Evolutionary conservation across 305 asterid genomes (phyloP).

Genomic region (Salvia sclarea): DNA sequence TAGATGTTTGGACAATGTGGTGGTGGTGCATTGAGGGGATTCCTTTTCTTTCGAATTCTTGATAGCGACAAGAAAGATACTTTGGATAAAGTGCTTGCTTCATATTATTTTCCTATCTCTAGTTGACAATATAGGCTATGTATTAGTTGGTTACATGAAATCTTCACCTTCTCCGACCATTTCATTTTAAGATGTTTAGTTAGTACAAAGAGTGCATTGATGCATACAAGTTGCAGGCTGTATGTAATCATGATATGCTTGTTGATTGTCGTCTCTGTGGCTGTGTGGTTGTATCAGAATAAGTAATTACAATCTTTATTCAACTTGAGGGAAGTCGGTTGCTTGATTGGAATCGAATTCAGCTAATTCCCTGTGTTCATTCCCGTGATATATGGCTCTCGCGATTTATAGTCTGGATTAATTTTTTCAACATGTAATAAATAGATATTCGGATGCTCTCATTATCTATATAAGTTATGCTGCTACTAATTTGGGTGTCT

Average conservation of each 20-base stretch:
- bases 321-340: not conserved
- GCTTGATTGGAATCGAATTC: not conserved
- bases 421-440: not conserved
- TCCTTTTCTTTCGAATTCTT: conserved; percentile 13
- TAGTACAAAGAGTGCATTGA: not conserved
- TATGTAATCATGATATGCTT: not conserved
- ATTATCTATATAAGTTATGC: not conserved
- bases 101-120: not conserved
- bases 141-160: not conserved
- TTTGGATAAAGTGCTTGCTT: not conserved
- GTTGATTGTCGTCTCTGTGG: not conserved
- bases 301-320: not conserved
- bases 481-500: conserved; percentile 12
- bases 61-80: not conserved
- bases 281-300: not conserved
- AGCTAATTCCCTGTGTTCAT: not conserved
- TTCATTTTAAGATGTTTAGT: not conserved
- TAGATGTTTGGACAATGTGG: not conserved
- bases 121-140: not conserved
- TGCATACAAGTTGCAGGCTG: not conserved
- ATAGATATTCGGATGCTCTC: not conserved
- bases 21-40: not conserved
- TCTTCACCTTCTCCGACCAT: not conserved
- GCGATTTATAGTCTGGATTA: not conserved
- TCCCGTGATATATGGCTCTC: not conserved